Percentiles rank a stretch among this genome's conserved stretches.
Conservation (phyloP, 1,139 yeast genomes). For the Blastobotrys petasosporus region DNA sequence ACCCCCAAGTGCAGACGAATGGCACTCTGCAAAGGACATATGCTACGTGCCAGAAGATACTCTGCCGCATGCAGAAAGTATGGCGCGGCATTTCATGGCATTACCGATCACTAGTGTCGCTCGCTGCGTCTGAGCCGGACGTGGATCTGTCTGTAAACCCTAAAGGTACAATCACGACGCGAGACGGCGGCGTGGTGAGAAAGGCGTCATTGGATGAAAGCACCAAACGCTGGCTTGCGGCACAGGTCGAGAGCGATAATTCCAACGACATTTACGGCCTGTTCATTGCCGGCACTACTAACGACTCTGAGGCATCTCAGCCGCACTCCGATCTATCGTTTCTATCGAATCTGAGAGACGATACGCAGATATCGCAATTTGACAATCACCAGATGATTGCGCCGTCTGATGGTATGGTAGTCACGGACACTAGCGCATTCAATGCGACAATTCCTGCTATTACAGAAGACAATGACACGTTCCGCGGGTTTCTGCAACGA, state of each 20-base stretch:
- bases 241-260: constrained; percentile 19
- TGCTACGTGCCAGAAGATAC: constrained; percentile 24
- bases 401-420: background rate
- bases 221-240: constrained; percentile 25
- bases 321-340: background rate
- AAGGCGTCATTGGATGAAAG: constrained; percentile 25
- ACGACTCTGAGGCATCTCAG: constrained; percentile 9
- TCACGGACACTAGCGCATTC: background rate
- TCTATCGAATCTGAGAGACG: background rate
- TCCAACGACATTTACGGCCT: constrained; percentile 24
- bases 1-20: constrained; percentile 10
- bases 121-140: constrained; percentile 28
- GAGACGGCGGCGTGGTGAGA: constrained; percentile 24
- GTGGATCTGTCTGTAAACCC: constrained; percentile 25
- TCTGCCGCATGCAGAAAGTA: constrained; percentile 22
- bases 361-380: background rate
- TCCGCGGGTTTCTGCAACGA: constrained; percentile 21
- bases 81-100: constrained; percentile 31
- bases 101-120: constrained; percentile 24
- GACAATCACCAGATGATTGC: background rate
- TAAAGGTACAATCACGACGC: constrained; percentile 21
- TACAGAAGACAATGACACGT: constrained; percentile 16
- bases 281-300: constrained; percentile 24
- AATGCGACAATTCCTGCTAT: background rate
- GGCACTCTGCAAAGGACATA: constrained; percentile 24